Conservation (phyloP, 2,329 filamentous ascomycete genomes). For the Fusarium longipes region DNA sequence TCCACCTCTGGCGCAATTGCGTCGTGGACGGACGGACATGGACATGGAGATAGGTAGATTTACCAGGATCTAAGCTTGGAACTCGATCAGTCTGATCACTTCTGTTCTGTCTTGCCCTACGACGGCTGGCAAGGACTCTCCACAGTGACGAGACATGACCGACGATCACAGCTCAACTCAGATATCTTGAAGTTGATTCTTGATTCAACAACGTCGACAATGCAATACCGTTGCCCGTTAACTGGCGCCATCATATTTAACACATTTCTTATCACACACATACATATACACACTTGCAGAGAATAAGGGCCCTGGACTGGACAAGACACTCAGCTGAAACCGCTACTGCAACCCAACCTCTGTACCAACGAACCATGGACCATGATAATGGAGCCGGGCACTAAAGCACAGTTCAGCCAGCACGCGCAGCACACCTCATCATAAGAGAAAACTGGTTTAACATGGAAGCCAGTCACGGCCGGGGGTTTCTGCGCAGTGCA, state of each 20-base stretch:
- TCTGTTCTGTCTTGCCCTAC: slow-evolving; percentile 27
- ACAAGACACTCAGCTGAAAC: slow-evolving; percentile 36
- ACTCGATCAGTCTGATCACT: slow-evolving; percentile 29
- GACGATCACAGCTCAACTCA: slow-evolving; percentile 23
- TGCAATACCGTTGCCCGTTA: not conserved
- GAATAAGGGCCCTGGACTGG: slow-evolving; percentile 2
- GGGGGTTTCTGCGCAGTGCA: not conserved
- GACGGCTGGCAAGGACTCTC: slow-evolving; percentile 18
- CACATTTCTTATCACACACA: not conserved
- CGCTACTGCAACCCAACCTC: slow-evolving; percentile 31
- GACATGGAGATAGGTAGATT: slow-evolving; percentile 25
- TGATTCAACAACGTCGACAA: not conserved
- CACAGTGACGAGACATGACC: slow-evolving; percentile 33
- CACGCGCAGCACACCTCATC: not conserved
- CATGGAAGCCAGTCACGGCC: not conserved
- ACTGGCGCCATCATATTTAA: not conserved
- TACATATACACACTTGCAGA: not conserved
- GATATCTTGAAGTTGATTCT: not conserved
- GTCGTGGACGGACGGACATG: slow-evolving; percentile 7
- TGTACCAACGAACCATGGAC: slow-evolving; percentile 15
- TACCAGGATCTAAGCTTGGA: slow-evolving; percentile 36
- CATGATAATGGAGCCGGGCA: slow-evolving; percentile 10
- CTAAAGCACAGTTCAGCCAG: not conserved
- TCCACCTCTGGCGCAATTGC: slow-evolving; percentile 23
- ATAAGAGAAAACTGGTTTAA: slow-evolving; percentile 15